phyloP scores from a whole-genome alignment of 495 filamentous ascomycete genomes.

The Hyaloscypha hepaticicola region DNA sequence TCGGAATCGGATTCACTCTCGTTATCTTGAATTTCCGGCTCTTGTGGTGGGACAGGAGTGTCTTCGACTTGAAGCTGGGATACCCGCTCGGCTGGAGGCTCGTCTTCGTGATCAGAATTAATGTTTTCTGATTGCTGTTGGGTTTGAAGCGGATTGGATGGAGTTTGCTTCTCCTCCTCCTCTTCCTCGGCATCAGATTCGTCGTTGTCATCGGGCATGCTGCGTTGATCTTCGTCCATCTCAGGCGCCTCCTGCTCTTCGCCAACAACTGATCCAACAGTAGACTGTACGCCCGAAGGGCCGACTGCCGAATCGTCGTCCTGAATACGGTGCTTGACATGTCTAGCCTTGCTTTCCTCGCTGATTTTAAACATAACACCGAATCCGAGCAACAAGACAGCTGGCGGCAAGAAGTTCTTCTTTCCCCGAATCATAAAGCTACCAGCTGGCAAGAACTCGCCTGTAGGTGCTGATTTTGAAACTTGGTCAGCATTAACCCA shows the following conservation, averaged over 20 bases:
- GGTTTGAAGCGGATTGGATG: conserved; percentile 46
- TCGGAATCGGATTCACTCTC: conserved; percentile 29
- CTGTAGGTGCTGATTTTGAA: conserved; percentile 71
- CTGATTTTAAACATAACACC: conserved; percentile 85
- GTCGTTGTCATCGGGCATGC: conserved; percentile 13
- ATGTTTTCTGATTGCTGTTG: conserved; percentile 32
- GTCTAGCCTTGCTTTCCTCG: conserved; percentile 78
- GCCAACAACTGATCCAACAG: conserved; percentile 25
- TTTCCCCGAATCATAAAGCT: conserved; percentile 77
- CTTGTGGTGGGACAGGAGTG: neutral
- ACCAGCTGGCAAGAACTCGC: conserved; percentile 77
- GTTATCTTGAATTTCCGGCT: conserved; percentile 23
- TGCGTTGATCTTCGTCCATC: conserved; percentile 35
- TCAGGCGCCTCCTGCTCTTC: conserved; percentile 36
- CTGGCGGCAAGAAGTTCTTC: conserved; percentile 88
- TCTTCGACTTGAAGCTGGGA: conserved; percentile 36
- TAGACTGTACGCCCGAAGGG: neutral
- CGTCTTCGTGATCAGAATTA: conserved; percentile 33
- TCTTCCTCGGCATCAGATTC: conserved; percentile 36
- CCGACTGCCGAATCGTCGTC: conserved; percentile 6
- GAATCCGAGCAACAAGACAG: conserved; percentile 84
- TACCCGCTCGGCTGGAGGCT: conserved; percentile 34
- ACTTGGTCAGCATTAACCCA: conserved; percentile 90
- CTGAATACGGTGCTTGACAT: conserved; percentile 67
- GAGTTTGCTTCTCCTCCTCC: conserved; percentile 35